Percentiles rank a stretch among this genome's conserved stretches.
Conservation (phyloP, 371 early-diverging fungal genomes). For the Mortierella sp. region DNA sequence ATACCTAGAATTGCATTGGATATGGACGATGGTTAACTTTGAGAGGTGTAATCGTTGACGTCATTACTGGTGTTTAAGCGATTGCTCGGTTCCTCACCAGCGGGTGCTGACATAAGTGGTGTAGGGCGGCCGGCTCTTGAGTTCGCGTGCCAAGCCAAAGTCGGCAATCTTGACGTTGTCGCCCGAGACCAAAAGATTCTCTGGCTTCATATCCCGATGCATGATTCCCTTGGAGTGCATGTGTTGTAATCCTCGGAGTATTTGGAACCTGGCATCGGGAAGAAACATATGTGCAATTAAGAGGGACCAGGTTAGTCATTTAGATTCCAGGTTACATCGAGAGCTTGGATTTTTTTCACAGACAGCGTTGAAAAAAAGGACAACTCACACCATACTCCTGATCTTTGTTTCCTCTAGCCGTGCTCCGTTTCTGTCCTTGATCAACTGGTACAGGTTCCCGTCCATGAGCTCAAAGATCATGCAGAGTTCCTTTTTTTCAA, state of each 20-base stretch:
- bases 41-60: background rate
- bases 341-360: too few relatives aligned
- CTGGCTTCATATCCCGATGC: conserved; percentile 97
- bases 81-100: conserved; percentile 71
- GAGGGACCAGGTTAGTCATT: too few relatives aligned
- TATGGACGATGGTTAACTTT: background rate
- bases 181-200: conserved; percentile 76
- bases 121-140: conserved; percentile 85
- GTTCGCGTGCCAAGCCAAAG: conserved; percentile 93
- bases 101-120: conserved; percentile 97
- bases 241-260: conserved; percentile 86
- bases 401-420: conserved; percentile 70
- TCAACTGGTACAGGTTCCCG: conserved; percentile 92
- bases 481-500: conserved; percentile 85
- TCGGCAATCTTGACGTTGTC: conserved; percentile 91
- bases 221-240: conserved; percentile 93
- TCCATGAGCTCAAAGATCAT: conserved; percentile 97
- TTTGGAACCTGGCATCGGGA: conserved; percentile 69
- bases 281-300: background rate
- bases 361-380: background rate
- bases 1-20: conserved; percentile 76
- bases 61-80: background rate
- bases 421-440: conserved; percentile 76
- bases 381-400: conserved; percentile 72
- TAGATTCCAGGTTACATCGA: too few relatives aligned